These are phyloP conservation scores for Pseudofabraea citricarpa DNA, from an alignment of 2,329 filamentous ascomycete genomes.

Conservation along the genomic window DNA sequence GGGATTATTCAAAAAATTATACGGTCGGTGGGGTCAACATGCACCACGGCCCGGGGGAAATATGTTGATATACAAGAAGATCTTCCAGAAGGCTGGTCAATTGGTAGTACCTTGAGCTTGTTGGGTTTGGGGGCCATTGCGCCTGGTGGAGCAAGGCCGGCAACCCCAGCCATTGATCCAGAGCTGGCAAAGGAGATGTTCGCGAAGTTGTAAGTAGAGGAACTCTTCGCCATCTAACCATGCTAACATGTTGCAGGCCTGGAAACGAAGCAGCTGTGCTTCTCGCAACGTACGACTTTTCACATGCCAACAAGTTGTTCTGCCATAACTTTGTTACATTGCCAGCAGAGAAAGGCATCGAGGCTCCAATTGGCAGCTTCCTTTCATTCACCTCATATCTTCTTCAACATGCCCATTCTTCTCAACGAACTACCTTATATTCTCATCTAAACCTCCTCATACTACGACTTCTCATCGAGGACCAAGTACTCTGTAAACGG, in stretches of 20 bases:
- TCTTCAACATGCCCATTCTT: conserved; percentile 87
- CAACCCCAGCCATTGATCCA: conserved; percentile 59
- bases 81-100: conserved; percentile 81
- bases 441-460: conserved; percentile 81
- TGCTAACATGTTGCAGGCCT: conserved; percentile 51
- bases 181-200: conserved; percentile 84
- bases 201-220: conserved; percentile 60
- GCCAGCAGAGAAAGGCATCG: conserved; percentile 56
- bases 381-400: conserved; percentile 89
- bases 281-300: conserved; percentile 87
- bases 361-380: conserved; percentile 75
- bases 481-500: conserved; percentile 73
- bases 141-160: conserved; percentile 56
- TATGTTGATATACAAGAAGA: conserved; percentile 90
- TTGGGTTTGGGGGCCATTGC: conserved; percentile 77
- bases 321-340: conserved; percentile 75
- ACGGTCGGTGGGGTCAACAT: conserved; percentile 68
- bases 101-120: conserved; percentile 75
- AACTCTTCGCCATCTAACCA: conserved; percentile 1
- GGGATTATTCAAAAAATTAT: conserved; percentile 79
- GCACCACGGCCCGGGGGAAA: conserved; percentile 60
- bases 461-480: conserved; percentile 81
- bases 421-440: conserved; percentile 72
- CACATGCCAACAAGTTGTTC: conserved; percentile 91
- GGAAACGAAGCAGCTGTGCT: conserved; percentile 73